Percentiles rank a stretch among this genome's conserved stretches.
phyloP scores from a whole-genome alignment of 2,329 filamentous ascomycete species.

The Verticillium klebahnii region DNA sequence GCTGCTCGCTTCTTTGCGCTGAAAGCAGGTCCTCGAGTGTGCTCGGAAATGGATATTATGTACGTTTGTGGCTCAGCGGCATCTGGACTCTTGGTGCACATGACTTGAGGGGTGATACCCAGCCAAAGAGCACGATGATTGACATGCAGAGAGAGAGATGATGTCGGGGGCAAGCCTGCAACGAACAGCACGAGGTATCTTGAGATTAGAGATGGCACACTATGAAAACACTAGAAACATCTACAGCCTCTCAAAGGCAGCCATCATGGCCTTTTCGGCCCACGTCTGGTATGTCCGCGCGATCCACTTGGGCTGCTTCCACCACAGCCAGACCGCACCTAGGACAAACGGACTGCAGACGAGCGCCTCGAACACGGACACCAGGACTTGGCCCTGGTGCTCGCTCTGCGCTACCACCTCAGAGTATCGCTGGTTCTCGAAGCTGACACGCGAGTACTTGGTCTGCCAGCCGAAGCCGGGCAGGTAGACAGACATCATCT shows the following conservation, averaged over 20 bases:
- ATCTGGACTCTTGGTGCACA: no score
- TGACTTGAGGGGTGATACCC: no score
- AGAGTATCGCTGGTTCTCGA: conserved; percentile 87
- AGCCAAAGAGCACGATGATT: neutral
- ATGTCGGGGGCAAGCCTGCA: neutral
- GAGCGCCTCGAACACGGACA: conserved; percentile 18
- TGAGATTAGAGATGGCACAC: neutral
- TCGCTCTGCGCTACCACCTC: conserved; percentile 70
- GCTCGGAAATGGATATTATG: no score
- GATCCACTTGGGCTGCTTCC: conserved; percentile 10
- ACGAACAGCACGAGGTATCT: neutral
- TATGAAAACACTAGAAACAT: neutral
- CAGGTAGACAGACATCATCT: conserved; percentile 70
- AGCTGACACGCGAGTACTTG: conserved; percentile 88
- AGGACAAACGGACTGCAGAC: conserved; percentile 10
- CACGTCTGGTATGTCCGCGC: neutral
- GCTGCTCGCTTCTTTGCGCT: neutral
- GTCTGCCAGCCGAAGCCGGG: conserved; percentile 84
- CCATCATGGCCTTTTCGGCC: neutral
- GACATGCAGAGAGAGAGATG: neutral
- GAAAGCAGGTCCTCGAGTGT: neutral
- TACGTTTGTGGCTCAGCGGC: no score
- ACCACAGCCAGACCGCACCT: conserved; percentile 11
- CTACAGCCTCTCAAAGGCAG: neutral
- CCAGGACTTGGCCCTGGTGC: conserved; percentile 60